These are phyloP conservation scores for Bromus sterilis DNA, from an alignment of 176 grass and related monocot species.

Conservation along the genomic window DNA sequence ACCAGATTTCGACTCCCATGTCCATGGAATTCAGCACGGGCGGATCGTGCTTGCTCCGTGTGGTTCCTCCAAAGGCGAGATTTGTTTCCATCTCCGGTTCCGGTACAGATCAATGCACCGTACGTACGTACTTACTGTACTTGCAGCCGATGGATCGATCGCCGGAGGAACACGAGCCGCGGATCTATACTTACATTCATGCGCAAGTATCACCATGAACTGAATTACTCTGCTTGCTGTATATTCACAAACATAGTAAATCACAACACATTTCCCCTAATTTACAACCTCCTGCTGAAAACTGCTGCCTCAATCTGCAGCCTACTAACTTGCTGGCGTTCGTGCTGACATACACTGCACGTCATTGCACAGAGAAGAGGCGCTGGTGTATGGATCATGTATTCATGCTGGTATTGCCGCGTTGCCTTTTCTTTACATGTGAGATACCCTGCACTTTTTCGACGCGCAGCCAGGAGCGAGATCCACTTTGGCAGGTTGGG, in stretches of 20 bases:
- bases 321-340: not conserved
- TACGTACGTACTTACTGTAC: too few species aligned
- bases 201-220: too few species aligned
- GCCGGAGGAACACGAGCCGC: too few species aligned
- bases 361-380: not conserved
- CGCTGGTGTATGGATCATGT: not conserved
- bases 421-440: constrained; percentile 17
- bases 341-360: constrained; percentile 8
- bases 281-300: not conserved
- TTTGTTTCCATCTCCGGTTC: not conserved
- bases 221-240: too few species aligned
- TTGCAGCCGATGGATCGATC: too few species aligned
- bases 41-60: not conserved
- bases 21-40: not conserved
- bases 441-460: not conserved
- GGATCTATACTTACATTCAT: too few species aligned
- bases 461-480: constrained; percentile 13
- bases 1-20: too few species aligned
- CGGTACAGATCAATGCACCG: too few species aligned
- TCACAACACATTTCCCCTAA: too few species aligned
- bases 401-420: constrained; percentile 1
- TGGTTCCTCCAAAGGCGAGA: constrained; percentile 11
- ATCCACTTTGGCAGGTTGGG: constrained; percentile 22
- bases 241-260: too few species aligned
- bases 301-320: not conserved